These are phyloP conservation scores for Penicillium sp. DNA, from an alignment of 2,329 filamentous ascomycete genomes.

Conservation along the genomic window DNA sequence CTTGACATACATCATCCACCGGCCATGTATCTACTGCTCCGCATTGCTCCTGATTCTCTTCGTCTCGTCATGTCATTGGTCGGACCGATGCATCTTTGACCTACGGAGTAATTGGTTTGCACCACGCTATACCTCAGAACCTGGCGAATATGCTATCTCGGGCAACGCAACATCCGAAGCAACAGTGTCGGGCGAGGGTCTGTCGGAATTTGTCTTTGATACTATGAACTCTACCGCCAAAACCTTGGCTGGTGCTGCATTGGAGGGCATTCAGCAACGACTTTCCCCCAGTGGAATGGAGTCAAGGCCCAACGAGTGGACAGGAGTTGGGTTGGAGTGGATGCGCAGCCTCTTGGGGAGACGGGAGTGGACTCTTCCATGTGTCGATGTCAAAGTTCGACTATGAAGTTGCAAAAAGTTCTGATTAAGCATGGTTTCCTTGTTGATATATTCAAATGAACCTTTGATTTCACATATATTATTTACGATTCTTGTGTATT, in stretches of 20 bases:
- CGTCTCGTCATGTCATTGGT: constrained; percentile 86
- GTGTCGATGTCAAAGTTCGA: constrained; percentile 81
- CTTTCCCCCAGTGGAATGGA: constrained; percentile 31
- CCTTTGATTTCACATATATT: not conserved
- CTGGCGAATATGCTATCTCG: constrained; percentile 14
- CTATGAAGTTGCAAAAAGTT: constrained; percentile 49
- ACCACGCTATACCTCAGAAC: constrained; percentile 56
- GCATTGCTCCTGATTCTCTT: constrained; percentile 93
- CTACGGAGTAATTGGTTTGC: constrained; percentile 91
- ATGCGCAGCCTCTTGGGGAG: constrained; percentile 74
- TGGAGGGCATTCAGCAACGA: constrained; percentile 56
- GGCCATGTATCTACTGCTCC: constrained; percentile 96
- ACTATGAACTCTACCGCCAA: constrained; percentile 67
- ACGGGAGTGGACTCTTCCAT: constrained; percentile 87
- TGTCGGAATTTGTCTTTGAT: constrained; percentile 41
- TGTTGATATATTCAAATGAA: not conserved
- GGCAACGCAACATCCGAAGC: constrained; percentile 17
- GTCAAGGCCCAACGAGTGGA: constrained; percentile 60
- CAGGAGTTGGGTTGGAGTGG: constrained; percentile 80
- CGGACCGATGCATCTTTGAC: constrained; percentile 88
- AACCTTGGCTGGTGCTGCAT: constrained; percentile 63
- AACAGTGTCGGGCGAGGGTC: constrained; percentile 29
- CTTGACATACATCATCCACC: constrained; percentile 92
- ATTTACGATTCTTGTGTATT: not conserved
- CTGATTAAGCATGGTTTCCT: not conserved